phyloP scores from a whole-genome alignment of 306 rosid species.

The Betula pendula region DNA sequence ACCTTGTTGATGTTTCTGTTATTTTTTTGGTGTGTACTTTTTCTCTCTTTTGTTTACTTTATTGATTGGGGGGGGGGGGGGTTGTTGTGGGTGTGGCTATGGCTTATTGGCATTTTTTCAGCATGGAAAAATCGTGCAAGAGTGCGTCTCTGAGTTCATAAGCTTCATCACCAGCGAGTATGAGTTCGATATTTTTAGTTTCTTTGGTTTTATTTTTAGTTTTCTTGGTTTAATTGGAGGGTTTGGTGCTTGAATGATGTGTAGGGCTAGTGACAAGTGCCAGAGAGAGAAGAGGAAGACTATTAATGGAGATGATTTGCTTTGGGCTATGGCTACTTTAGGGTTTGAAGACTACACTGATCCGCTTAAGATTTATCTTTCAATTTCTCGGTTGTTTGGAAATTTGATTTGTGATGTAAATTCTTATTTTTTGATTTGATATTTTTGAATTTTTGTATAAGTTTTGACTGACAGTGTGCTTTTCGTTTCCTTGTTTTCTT shows the following conservation, averaged over 20 bases:
- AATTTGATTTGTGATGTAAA: not conserved
- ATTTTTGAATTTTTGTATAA: not conserved
- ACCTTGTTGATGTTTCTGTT: too few relatives aligned
- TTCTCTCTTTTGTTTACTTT: too few relatives aligned
- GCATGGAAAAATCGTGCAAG: conserved; percentile 94
- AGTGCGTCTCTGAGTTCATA: conserved; percentile 95
- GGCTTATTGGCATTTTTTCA: too few relatives aligned
- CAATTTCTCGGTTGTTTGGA: not conserved
- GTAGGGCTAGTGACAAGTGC: conserved; percentile 98
- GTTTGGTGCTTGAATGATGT: conserved; percentile 15
- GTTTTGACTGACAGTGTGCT: conserved; percentile 33
- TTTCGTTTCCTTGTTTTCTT: conserved; percentile 16
- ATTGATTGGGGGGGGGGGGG: too few relatives aligned
- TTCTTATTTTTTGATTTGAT: not conserved
- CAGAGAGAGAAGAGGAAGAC: conserved; percentile 99
- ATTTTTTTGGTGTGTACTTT: too few relatives aligned
- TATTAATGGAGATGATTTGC: conserved; percentile 92
- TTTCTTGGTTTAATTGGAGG: not conserved
- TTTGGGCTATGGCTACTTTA: conserved; percentile 96
- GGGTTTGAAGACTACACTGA: conserved; percentile 95
- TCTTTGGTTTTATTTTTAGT: not conserved
- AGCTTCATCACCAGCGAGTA: conserved; percentile 98
- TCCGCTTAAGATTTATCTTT: conserved; percentile 71
- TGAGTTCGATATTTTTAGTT: conserved; percentile 1
- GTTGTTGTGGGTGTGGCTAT: too few relatives aligned